phyloP scores from a whole-genome alignment of 192 early-diverging fungal genomes.

The Backusella liffmaniae region DNA sequence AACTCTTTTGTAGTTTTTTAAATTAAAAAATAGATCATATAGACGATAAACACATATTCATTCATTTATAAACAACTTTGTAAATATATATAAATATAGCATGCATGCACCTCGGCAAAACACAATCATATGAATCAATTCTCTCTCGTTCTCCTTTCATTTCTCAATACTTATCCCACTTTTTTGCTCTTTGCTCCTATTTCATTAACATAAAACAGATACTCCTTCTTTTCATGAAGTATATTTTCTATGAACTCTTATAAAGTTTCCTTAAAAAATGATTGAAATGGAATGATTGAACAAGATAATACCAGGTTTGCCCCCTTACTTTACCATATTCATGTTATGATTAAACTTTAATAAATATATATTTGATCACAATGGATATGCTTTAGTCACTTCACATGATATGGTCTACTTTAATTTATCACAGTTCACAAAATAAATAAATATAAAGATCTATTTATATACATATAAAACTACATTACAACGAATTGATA shows the following conservation, averaged over 20 bases:
- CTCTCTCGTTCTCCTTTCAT: neutral
- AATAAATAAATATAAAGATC: neutral
- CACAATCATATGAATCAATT: neutral
- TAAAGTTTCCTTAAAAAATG: neutral
- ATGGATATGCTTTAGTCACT: neutral
- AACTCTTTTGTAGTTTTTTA: too few relatives aligned
- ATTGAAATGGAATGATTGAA: neutral
- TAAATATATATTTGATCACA: neutral
- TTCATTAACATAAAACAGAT: neutral
- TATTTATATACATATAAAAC: neutral
- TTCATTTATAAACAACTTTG: neutral
- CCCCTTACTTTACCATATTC: neutral
- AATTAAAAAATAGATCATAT: neutral
- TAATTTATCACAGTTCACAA: neutral
- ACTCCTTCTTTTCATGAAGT: neutral
- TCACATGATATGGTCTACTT: neutral
- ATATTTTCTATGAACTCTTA: neutral
- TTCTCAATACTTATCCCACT: neutral
- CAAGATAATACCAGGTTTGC: neutral
- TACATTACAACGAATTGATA: neutral
- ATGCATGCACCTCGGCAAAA: conserved; percentile 3
- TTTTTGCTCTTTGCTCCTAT: neutral
- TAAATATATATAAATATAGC: neutral
- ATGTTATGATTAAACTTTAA: neutral
- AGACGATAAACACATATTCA: neutral